These are phyloP conservation scores for Sarocladium strictum DNA, from an alignment of 2,329 filamentous ascomycete genomes.

Conservation along the genomic window DNA sequence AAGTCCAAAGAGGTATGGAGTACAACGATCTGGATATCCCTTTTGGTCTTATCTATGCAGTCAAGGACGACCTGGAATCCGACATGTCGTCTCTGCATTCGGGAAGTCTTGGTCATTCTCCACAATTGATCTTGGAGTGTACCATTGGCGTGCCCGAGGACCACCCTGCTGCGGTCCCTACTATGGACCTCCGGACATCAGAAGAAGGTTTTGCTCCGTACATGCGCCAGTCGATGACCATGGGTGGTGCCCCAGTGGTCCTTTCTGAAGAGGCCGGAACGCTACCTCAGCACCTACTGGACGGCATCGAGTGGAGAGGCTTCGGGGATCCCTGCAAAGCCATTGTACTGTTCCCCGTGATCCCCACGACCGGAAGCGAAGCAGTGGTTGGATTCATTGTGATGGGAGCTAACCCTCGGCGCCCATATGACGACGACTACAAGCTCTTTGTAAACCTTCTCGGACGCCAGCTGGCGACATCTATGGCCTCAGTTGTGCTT, in stretches of 20 bases:
- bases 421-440: constrained; percentile 77
- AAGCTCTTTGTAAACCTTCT: constrained; percentile 70
- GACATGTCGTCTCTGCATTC: constrained; percentile 68
- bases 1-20: constrained; percentile 62
- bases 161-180: constrained; percentile 54
- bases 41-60: constrained; percentile 71
- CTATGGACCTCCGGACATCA: constrained; percentile 63
- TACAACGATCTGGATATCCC: constrained; percentile 72
- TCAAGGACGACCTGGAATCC: constrained; percentile 64
- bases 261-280: constrained; percentile 62
- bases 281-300: constrained; percentile 57
- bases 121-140: constrained; percentile 65
- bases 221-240: constrained; percentile 67
- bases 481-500: constrained; percentile 72
- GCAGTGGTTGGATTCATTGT: constrained; percentile 72
- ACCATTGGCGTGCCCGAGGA: constrained; percentile 60
- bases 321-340: constrained; percentile 65
- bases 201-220: constrained; percentile 70
- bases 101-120: constrained; percentile 54
- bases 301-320: constrained; percentile 63
- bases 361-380: constrained; percentile 66
- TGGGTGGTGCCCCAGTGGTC: constrained; percentile 58
- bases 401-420: constrained; percentile 70
- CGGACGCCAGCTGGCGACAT: constrained; percentile 70
- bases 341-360: constrained; percentile 72